These are phyloP conservation scores for Cercospora beticola DNA, from an alignment of 2,329 filamentous ascomycete species.

Conservation along the genomic window DNA sequence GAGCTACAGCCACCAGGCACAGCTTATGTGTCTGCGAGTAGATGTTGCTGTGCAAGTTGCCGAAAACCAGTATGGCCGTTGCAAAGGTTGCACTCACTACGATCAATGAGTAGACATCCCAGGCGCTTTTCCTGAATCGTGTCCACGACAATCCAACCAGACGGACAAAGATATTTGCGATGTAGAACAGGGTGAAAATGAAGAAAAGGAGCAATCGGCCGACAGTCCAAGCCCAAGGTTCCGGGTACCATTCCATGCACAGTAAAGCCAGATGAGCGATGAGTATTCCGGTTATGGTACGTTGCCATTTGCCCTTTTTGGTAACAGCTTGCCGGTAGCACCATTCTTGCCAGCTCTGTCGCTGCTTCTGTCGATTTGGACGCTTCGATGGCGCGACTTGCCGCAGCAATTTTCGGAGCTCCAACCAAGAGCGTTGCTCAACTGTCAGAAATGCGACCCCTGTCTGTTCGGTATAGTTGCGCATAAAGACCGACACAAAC, in stretches of 20 bases:
- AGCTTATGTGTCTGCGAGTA: constrained; percentile 88
- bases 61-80: constrained; percentile 75
- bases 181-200: constrained; percentile 80
- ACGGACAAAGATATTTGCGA: constrained; percentile 77
- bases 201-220: constrained; percentile 61
- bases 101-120: constrained; percentile 87
- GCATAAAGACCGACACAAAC: constrained; percentile 99
- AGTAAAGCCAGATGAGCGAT: constrained; percentile 81
- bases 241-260: constrained; percentile 79
- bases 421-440: constrained; percentile 95
- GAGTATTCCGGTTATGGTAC: constrained; percentile 73
- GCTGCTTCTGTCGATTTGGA: constrained; percentile 73
- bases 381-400: constrained; percentile 95
- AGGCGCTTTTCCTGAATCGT: constrained; percentile 86
- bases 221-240: constrained; percentile 68
- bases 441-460: constrained; percentile 94
- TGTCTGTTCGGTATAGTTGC: constrained; percentile 98
- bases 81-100: constrained; percentile 76
- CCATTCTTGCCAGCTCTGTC: constrained; percentile 79
- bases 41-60: constrained; percentile 54
- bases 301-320: constrained; percentile 91
- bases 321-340: constrained; percentile 92
- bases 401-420: constrained; percentile 83
- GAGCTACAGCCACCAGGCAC: constrained; percentile 84
- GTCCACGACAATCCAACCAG: constrained; percentile 88